Evolutionary conservation across 192 early-diverging fungal genomes (phyloP).

Genomic region (Coemansia sp.): DNA sequence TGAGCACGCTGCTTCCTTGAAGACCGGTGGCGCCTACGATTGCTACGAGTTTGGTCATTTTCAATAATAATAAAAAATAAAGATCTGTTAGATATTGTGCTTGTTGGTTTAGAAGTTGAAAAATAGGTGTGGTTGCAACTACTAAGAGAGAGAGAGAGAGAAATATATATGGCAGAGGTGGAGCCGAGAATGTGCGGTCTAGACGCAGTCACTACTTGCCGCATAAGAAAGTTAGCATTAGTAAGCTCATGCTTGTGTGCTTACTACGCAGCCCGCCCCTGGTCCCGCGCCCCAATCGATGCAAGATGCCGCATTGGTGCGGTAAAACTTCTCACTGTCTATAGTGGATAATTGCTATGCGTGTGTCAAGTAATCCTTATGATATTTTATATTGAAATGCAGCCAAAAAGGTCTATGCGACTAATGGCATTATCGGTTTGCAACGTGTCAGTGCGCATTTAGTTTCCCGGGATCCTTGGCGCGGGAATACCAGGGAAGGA

Average conservation of each 20-base stretch:
- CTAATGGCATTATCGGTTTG: neutral
- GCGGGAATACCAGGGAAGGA: neutral
- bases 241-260: neutral
- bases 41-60: conserved; percentile 33
- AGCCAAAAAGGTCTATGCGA: neutral
- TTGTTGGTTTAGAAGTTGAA: neutral
- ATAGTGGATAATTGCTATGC: neutral
- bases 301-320: neutral
- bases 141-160: neutral
- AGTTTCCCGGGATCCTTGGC: neutral
- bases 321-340: neutral
- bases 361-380: too few species aligned
- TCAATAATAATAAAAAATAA: neutral
- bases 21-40: conserved; percentile 49
- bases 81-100: neutral
- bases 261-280: neutral
- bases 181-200: neutral
- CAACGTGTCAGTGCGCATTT: neutral
- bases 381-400: neutral
- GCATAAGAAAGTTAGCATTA: conserved; percentile 5
- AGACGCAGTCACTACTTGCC: neutral
- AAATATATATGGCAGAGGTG: neutral
- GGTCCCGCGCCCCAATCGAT: neutral
- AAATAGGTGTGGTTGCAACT: neutral
- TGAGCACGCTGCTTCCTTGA: conserved; percentile 49